Percentiles rank a stretch among this genome's conserved stretches.
Evolutionary conservation across 148 eudicot species (phyloP).

Genomic region (Amaranthus palmeri): DNA sequence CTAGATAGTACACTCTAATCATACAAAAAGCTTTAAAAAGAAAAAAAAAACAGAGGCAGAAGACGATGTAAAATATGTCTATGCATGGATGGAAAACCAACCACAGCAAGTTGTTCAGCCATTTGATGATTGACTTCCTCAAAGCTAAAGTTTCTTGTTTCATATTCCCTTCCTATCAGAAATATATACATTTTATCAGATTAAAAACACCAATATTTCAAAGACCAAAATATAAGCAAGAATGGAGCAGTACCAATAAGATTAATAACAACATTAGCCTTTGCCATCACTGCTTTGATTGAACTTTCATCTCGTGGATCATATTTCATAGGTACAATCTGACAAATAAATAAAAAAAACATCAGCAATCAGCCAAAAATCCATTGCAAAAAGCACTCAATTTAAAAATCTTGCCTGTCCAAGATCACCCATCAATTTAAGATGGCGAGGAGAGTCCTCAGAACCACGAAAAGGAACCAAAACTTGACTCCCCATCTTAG

Average conservation of each 20-base stretch:
- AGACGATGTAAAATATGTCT: background rate
- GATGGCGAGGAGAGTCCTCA: conserved; percentile 91
- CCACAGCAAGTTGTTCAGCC: conserved; percentile 91
- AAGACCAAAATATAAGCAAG: background rate
- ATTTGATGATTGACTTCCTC: conserved; percentile 88
- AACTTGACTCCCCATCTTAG: conserved; percentile 97
- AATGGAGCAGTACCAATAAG: conserved; percentile 60
- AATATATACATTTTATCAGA: conserved; percentile 11
- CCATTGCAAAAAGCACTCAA: background rate
- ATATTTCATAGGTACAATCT: conserved; percentile 98
- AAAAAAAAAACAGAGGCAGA: too few species aligned
- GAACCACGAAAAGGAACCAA: conserved; percentile 95
- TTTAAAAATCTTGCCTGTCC: conserved; percentile 59
- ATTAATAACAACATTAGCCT: conserved; percentile 98
- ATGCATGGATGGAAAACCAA: conserved; percentile 31
- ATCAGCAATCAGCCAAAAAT: conserved; percentile 11
- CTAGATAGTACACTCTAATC: too few species aligned
- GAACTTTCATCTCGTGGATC: conserved; percentile 92
- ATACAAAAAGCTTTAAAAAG: too few species aligned
- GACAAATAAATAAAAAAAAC: background rate
- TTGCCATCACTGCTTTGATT: conserved; percentile 96
- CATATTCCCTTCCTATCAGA: conserved; percentile 75
- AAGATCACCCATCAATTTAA: conserved; percentile 97
- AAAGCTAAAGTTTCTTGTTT: conserved; percentile 86
- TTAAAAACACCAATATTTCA: background rate